Conservation (phyloP, 805 yeast species). For the Myxozyma vanderwaltii region DNA sequence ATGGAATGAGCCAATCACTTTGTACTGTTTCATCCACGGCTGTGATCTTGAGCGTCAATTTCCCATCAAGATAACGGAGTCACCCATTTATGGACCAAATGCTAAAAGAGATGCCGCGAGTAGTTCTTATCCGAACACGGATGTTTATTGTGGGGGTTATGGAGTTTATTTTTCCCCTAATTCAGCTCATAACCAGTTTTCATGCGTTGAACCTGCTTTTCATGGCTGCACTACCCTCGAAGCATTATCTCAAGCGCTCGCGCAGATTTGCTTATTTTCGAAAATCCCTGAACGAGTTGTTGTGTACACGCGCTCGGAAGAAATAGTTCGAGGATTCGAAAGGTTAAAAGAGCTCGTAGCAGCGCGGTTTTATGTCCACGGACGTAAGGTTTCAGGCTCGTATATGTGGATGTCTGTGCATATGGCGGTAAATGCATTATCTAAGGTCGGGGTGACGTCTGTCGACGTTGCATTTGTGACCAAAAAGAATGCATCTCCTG, state of each 20-base stretch:
- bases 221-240: background rate
- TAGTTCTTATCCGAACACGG: background rate
- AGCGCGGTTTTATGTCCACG: background rate
- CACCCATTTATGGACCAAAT: constrained; percentile 3
- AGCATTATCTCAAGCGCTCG: constrained; percentile 12
- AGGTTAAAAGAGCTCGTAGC: constrained; percentile 4
- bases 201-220: constrained; percentile 2
- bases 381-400: constrained; percentile 1
- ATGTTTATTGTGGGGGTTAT: constrained; percentile 12
- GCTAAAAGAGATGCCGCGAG: background rate
- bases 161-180: constrained; percentile 16
- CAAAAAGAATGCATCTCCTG: background rate
- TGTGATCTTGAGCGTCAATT: background rate
- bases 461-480: constrained; percentile 8
- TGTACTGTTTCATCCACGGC: constrained; percentile 15
- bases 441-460: background rate
- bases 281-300: constrained; percentile 5
- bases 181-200: constrained; percentile 18
- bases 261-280: background rate
- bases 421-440: background rate
- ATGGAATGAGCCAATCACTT: background rate
- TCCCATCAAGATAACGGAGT: background rate
- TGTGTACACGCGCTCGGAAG: constrained; percentile 14
- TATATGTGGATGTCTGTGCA: constrained; percentile 2
- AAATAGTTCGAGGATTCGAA: background rate